Evolutionary conservation across 2,329 filamentous ascomycete species (phyloP).

Genomic region (Colletotrichum viniferum): DNA sequence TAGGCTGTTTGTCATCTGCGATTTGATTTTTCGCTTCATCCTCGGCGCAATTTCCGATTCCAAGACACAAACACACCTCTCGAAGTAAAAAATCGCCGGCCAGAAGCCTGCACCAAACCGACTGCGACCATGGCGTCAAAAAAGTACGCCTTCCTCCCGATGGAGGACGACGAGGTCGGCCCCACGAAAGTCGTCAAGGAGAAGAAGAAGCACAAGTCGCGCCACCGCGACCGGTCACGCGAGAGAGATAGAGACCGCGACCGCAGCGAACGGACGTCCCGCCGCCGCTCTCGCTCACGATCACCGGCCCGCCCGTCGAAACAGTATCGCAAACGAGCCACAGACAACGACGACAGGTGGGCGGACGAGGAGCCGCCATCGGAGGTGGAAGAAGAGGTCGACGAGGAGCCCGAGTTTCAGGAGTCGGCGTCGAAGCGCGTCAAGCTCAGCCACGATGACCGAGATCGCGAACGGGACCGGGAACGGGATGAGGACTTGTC

Average conservation of each 20-base stretch:
- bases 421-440: constrained; percentile 75
- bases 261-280: constrained; percentile 27
- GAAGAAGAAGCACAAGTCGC: constrained; percentile 50
- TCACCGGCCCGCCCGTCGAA: constrained; percentile 43
- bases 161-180: constrained; percentile 68
- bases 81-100: background rate
- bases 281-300: constrained; percentile 32
- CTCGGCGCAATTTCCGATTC: background rate
- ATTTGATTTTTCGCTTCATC: background rate
- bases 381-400: constrained; percentile 40
- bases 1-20: background rate
- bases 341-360: constrained; percentile 72
- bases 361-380: constrained; percentile 72
- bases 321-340: constrained; percentile 45
- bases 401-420: constrained; percentile 63
- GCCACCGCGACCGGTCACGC: constrained; percentile 33
- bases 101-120: background rate
- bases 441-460: constrained; percentile 64
- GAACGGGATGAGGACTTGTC: constrained; percentile 52
- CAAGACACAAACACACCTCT: background rate
- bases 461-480: constrained; percentile 22
- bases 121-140: constrained; percentile 52
- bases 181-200: constrained; percentile 56
- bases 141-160: constrained; percentile 70
- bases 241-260: constrained; percentile 40